Base-by-base conservation (phyloP, 2,329 filamentous ascomycete genomes). In the Paraphaeosphaeria minitans region DNA sequence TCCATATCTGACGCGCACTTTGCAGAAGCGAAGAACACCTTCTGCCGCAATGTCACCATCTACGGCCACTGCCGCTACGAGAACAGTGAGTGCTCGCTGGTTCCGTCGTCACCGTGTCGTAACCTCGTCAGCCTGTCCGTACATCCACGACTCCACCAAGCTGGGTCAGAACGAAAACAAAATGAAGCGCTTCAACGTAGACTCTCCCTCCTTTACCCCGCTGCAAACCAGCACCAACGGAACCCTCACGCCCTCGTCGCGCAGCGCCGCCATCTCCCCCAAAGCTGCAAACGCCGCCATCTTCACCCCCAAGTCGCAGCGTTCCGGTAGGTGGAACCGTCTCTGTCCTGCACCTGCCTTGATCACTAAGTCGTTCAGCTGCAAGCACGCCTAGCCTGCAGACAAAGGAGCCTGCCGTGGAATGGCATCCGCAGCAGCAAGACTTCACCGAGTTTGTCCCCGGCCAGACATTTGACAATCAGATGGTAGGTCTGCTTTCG, bases 201-300 rank as follows among this genome's bases (percentile, higher is more conserved):
- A 98, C 71, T 98, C 95, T 9, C 94, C 95, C 13, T 92, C 94
- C 49, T 99, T 99, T 76, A 97, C 92, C 0, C 94, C 94, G 39
- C 80, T 85, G 43, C 78, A 81, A 58, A 75, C 82, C 13, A 79
- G 78, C 58, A 77, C 79, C 29, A 81, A 82, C 68, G 82, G 79
- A 21, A 62, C 70, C 53, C 75, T 74, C 53, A 77, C 83, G 45
- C 77, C 79, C 24, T 78, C 80, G 1, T 72, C 79, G 24, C 92
- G 92, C 77, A 90, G 90, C 69, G 84, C 89, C 10, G 89, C 89
- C 9, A 93, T 98, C 64, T 95, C 93, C 8, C 92, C 93, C 1
- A 93, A 96, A 77, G 90, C 92, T 56, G 93, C 90, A n/a, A 95
- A 86, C 75, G 95, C 94, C 22, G 90, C 92, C 21, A 88, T 91